Evolutionary conservation across 2,329 filamentous ascomycete species (phyloP).

Genomic region (Zasmidium cellare): DNA sequence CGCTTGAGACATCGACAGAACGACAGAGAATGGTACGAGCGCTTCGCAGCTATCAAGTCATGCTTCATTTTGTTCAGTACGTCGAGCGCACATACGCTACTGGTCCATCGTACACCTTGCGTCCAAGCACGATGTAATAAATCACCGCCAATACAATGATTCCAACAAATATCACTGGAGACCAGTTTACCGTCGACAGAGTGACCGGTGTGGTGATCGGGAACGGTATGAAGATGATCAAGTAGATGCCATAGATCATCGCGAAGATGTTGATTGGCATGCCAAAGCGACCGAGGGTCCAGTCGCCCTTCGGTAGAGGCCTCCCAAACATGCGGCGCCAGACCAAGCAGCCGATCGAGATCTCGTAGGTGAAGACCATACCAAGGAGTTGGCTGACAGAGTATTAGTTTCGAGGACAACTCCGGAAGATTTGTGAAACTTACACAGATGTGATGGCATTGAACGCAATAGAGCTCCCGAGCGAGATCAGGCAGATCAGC

Average conservation of each 20-base stretch:
- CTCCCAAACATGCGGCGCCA: constrained; percentile 14
- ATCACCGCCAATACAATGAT: constrained; percentile 18
- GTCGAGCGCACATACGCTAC: constrained; percentile 15
- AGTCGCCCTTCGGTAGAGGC: constrained; percentile 17
- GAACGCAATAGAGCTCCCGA: constrained; percentile 12
- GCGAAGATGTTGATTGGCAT: constrained; percentile 12
- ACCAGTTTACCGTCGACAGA: constrained; percentile 51
- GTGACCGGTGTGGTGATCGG: constrained; percentile 27
- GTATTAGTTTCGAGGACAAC: not conserved
- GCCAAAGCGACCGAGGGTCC: constrained; percentile 19
- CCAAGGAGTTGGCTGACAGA: not conserved
- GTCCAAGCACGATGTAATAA: constrained; percentile 38
- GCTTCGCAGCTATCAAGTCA: not conserved
- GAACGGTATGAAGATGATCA: not conserved
- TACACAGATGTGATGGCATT: constrained; percentile 9
- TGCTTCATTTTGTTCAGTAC: not conserved
- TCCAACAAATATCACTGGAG: constrained; percentile 43
- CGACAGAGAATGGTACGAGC: not conserved
- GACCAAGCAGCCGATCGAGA: constrained; percentile 18
- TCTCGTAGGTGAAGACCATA: constrained; percentile 14
- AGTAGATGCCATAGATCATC: not conserved
- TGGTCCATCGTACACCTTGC: constrained; percentile 32
- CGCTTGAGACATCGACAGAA: not conserved
- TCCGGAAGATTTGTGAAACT: not conserved
- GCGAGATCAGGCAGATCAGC: constrained; percentile 9